Evolutionary conservation across 768 basidiomycete species (phyloP).

Genomic region (Suillus placidus): DNA sequence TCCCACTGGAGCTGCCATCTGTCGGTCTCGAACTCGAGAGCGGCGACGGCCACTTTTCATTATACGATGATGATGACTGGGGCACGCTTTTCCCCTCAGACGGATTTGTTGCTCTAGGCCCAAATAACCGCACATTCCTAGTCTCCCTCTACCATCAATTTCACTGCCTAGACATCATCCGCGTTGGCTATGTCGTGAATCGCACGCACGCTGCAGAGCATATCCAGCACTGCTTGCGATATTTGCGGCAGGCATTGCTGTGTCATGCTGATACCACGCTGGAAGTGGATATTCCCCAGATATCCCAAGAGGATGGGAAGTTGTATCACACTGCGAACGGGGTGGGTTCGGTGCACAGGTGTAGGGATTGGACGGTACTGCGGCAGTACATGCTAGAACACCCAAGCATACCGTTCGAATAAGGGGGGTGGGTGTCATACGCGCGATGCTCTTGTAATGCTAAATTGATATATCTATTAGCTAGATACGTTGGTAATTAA

Average conservation of each 20-base stretch:
- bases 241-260: slow-evolving; percentile 40
- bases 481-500: slow-evolving; percentile 5
- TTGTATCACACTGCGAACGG: slow-evolving; percentile 34
- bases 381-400: slow-evolving; percentile 32
- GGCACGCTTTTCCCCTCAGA: slow-evolving; percentile 36
- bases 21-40: slow-evolving; percentile 31
- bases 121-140: slow-evolving; percentile 36
- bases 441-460: not conserved
- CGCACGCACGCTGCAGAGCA: slow-evolving; percentile 31
- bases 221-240: slow-evolving; percentile 42
- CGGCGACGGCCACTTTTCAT: slow-evolving; percentile 31
- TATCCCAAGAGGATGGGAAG: slow-evolving; percentile 19
- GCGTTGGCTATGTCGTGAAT: slow-evolving; percentile 30
- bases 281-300: slow-evolving; percentile 35
- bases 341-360: slow-evolving; percentile 34
- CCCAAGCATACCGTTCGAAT: slow-evolving; percentile 28
- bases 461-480: not conserved
- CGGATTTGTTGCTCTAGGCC: slow-evolving; percentile 38
- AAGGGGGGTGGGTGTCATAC: not conserved
- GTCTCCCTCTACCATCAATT: slow-evolving; percentile 50
- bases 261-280: slow-evolving; percentile 43
- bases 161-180: slow-evolving; percentile 47
- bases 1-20: slow-evolving; percentile 32
- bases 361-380: slow-evolving; percentile 38
- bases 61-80: slow-evolving; percentile 40